These are phyloP conservation scores for Mycogone perniciosa DNA, from an alignment of 2,329 filamentous ascomycete genomes.

Conservation along the genomic window DNA sequence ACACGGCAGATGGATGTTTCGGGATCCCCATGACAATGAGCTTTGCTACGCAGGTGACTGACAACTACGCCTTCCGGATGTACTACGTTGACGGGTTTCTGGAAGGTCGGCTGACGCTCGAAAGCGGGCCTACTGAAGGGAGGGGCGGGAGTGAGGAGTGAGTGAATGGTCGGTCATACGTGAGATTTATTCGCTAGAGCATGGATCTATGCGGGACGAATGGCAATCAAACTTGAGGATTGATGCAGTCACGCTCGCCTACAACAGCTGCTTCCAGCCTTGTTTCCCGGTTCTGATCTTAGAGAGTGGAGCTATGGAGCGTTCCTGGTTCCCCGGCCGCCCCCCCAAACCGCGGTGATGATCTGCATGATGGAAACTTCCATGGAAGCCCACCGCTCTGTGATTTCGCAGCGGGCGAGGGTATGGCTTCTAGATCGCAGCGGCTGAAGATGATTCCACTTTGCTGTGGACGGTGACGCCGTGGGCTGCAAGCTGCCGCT, in stretches of 20 bases:
- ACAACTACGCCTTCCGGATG: slow-evolving; percentile 13
- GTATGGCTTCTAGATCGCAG: neutral
- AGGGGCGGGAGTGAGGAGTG: neutral
- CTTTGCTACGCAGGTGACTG: slow-evolving; percentile 5
- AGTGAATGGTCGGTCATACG: slow-evolving; percentile 3
- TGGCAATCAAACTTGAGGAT: slow-evolving; percentile 21
- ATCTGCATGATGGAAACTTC: slow-evolving; percentile 3
- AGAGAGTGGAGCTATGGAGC: neutral
- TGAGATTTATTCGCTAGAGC: slow-evolving; percentile 1
- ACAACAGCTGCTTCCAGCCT: slow-evolving; percentile 10
- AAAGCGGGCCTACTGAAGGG: neutral
- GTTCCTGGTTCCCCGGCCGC: neutral
- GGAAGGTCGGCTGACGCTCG: slow-evolving; percentile 15
- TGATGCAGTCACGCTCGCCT: slow-evolving; percentile 15
- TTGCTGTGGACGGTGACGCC: slow-evolving; percentile 21
- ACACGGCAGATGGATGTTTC: slow-evolving; percentile 1
- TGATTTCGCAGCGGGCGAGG: neutral
- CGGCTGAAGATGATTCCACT: slow-evolving; percentile 12
- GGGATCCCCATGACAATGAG: slow-evolving; percentile 1
- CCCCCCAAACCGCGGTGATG: neutral
- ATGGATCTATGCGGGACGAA: slow-evolving; percentile 8
- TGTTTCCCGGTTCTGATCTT: neutral
- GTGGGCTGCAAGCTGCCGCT: slow-evolving; percentile 25
- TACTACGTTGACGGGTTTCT: slow-evolving; percentile 20
- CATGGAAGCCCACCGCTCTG: slow-evolving; percentile 1